These are phyloP conservation scores for Fomitopsis pulvina DNA, from an alignment of 768 basidiomycete species.

Conservation along the genomic window DNA sequence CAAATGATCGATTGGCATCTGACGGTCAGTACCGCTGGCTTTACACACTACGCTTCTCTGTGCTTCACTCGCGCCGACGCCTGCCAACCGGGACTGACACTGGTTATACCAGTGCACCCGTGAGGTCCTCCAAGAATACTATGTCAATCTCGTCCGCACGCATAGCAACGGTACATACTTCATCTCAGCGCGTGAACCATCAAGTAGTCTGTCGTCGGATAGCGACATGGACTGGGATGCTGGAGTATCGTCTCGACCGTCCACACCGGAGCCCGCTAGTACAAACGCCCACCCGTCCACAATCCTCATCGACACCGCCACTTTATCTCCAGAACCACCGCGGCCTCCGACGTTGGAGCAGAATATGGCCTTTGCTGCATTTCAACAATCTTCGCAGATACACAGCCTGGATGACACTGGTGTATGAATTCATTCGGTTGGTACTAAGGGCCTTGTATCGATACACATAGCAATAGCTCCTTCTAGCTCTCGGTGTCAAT, in stretches of 20 bases:
- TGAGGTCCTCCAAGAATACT: constrained; percentile 89
- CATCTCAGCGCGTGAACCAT: constrained; percentile 37
- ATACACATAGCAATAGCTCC: not conserved
- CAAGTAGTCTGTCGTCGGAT: constrained; percentile 30
- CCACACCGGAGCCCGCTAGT: constrained; percentile 37
- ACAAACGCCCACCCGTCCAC: constrained; percentile 26
- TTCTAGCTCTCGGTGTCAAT: not conserved
- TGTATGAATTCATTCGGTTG: not conserved
- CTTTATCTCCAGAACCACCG: constrained; percentile 34
- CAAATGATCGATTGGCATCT: constrained; percentile 90
- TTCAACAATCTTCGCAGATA: constrained; percentile 23
- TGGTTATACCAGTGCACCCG: constrained; percentile 66
- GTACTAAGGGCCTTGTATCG: not conserved
- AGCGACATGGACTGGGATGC: constrained; percentile 46
- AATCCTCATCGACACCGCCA: constrained; percentile 31
- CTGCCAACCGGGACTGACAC: constrained; percentile 11
- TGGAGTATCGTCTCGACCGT: constrained; percentile 41
- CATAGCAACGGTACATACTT: constrained; percentile 58
- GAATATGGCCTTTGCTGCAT: constrained; percentile 75
- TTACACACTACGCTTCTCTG: not conserved
- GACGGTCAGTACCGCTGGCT: constrained; percentile 57
- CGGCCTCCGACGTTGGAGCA: constrained; percentile 73
- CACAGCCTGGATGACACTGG: not conserved
- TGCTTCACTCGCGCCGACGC: not conserved
- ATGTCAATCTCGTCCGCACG: constrained; percentile 86